phyloP scores from a whole-genome alignment of 1,284 basidiomycete genomes.

The Trametes hirsuta region DNA sequence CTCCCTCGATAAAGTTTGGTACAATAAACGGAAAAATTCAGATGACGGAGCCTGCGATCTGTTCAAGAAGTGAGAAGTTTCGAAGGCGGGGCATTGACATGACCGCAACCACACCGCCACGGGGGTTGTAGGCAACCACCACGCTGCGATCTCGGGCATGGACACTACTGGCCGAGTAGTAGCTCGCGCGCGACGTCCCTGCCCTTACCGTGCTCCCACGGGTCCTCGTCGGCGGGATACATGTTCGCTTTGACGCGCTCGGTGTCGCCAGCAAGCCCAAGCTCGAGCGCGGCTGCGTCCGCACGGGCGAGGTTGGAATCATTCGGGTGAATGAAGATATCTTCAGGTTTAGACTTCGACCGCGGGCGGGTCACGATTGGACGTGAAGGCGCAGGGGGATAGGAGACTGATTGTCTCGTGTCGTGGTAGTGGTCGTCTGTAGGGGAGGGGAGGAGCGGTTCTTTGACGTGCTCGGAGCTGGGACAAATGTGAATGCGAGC shows the following conservation, averaged over 20 bases:
- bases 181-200: constrained; percentile 42
- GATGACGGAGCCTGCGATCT: constrained; percentile 6
- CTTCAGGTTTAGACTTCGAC: constrained; percentile 56
- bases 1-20: neutral
- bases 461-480: constrained; percentile 36
- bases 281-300: constrained; percentile 56
- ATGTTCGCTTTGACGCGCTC: constrained; percentile 41
- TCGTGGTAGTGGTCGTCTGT: constrained; percentile 24
- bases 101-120: neutral
- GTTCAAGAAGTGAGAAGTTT: neutral
- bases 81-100: neutral
- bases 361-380: constrained; percentile 38
- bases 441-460: constrained; percentile 40
- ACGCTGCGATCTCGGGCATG: neutral
- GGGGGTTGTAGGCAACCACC: neutral
- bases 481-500: neutral
- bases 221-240: constrained; percentile 34
- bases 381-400: constrained; percentile 22
- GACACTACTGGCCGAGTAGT: constrained; percentile 22
- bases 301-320: constrained; percentile 66
- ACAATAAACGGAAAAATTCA: neutral
- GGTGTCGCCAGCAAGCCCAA: constrained; percentile 52
- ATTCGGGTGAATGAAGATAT: constrained; percentile 63
- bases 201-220: constrained; percentile 46
- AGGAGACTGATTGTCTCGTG: constrained; percentile 19